These are phyloP conservation scores for Coemansia sp. DNA, from an alignment of 192 early-diverging fungal genomes.

Conservation along the genomic window DNA sequence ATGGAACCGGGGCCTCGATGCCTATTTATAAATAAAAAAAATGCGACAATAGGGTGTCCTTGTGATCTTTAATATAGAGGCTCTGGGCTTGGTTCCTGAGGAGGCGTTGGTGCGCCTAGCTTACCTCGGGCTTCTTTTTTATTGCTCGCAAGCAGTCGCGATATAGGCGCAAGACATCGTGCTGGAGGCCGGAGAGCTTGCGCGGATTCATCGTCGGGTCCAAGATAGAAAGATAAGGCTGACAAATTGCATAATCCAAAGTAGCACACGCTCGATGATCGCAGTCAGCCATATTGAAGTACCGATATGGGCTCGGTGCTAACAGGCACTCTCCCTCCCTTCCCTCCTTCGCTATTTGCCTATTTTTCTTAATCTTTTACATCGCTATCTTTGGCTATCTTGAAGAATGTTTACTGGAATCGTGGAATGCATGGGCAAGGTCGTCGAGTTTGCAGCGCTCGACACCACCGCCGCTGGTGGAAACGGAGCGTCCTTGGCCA, in stretches of 20 bases:
- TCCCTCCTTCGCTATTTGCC: background rate
- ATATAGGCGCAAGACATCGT: constrained; percentile 67
- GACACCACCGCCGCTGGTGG: constrained; percentile 83
- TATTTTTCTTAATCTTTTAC: background rate
- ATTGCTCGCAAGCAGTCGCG: constrained; percentile 72
- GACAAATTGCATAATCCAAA: background rate
- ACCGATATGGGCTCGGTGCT: background rate
- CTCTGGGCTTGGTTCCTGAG: background rate
- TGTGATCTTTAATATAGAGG: constrained; percentile 5
- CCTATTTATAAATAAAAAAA: constrained; percentile 40
- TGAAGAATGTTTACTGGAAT: constrained; percentile 95
- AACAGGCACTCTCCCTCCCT: background rate
- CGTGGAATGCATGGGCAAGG: constrained; percentile 87
- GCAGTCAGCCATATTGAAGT: background rate
- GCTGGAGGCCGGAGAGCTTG: constrained; percentile 67
- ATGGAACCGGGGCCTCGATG: constrained; percentile 63
- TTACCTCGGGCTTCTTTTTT: constrained; percentile 65
- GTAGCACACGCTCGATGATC: background rate
- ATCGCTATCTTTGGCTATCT: background rate
- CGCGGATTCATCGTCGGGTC: constrained; percentile 16
- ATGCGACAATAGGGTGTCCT: background rate
- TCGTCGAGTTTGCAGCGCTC: constrained; percentile 65
- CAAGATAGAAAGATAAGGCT: background rate
- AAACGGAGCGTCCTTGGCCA: constrained; percentile 82
- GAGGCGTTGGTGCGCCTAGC: background rate